phyloP scores from a whole-genome alignment of 1,139 yeast genomes.

The Candida buenavistaensis region DNA sequence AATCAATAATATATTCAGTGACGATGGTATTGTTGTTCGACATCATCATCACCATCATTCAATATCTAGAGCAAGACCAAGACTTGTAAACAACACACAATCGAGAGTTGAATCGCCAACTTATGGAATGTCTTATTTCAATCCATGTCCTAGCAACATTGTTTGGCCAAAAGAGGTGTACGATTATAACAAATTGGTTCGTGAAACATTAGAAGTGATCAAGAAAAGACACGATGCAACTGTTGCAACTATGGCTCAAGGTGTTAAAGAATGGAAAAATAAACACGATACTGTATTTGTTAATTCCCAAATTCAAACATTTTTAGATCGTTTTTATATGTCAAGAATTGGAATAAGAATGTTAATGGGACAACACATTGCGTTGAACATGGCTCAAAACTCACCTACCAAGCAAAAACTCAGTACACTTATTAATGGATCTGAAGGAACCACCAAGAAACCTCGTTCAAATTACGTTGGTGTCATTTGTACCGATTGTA shows the following conservation, averaged over 20 bases:
- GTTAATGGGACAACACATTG: slow-evolving; percentile 88
- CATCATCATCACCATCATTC: slow-evolving; percentile 20
- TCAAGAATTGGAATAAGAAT: slow-evolving; percentile 85
- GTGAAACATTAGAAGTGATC: slow-evolving; percentile 66
- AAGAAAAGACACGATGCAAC: slow-evolving; percentile 90
- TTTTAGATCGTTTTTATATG: slow-evolving; percentile 82
- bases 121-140: slow-evolving; percentile 58
- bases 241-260: slow-evolving; percentile 90
- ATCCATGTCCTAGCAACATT: slow-evolving; percentile 51
- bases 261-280: slow-evolving; percentile 85
- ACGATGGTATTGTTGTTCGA: slow-evolving; percentile 54
- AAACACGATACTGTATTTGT: slow-evolving; percentile 49
- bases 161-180: slow-evolving; percentile 76
- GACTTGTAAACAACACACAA: slow-evolving; percentile 11
- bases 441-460: slow-evolving; percentile 22
- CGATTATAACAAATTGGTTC: slow-evolving; percentile 67
- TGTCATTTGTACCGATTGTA: slow-evolving; percentile 78
- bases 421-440: slow-evolving; percentile 35
- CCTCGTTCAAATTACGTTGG: slow-evolving; percentile 73
- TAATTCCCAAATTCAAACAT: slow-evolving; percentile 70
- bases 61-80: slow-evolving; percentile 7
- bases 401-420: slow-evolving; percentile 45
- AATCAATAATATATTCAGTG: slow-evolving; percentile 44
- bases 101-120: slow-evolving; percentile 35
- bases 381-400: slow-evolving; percentile 67